phyloP scores from a whole-genome alignment of 345 rosid genomes.

The Eucalyptus cladocalyx region DNA sequence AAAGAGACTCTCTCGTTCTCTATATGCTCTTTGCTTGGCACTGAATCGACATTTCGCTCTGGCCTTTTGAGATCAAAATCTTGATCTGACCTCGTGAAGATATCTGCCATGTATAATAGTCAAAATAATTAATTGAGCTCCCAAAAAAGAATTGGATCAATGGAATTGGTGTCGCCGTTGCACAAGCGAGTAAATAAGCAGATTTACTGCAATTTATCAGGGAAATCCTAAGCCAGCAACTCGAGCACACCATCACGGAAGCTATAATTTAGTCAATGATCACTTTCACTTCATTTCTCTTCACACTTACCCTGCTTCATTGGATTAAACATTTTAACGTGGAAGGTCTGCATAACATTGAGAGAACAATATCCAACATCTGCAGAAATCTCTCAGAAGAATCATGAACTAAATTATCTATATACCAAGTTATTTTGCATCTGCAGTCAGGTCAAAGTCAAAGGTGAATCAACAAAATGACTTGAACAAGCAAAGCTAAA shows the following conservation, averaged over 20 bases:
- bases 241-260: not conserved
- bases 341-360: not conserved
- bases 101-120: not conserved
- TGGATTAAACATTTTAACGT: not conserved
- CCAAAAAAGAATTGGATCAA: not conserved
- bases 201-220: not conserved
- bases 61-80: slow-evolving; percentile 10
- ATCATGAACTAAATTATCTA: not conserved
- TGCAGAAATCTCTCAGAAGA: not conserved
- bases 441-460: not conserved
- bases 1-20: slow-evolving; percentile 27
- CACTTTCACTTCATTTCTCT: not conserved
- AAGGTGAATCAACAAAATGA: not conserved
- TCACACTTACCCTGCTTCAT: not conserved
- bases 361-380: not conserved
- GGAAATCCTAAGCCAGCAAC: not conserved
- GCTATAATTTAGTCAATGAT: not conserved
- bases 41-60: slow-evolving; percentile 1
- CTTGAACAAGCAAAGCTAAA: not conserved
- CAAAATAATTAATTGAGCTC: not conserved
- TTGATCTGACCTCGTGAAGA: slow-evolving; percentile 6
- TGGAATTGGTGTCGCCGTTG: not conserved
- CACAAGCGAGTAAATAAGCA: not conserved
- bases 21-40: not conserved
- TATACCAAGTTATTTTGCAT: not conserved